phyloP scores from a whole-genome alignment of 805 yeast genomes.

The Cyberlindnera bimundalis region DNA sequence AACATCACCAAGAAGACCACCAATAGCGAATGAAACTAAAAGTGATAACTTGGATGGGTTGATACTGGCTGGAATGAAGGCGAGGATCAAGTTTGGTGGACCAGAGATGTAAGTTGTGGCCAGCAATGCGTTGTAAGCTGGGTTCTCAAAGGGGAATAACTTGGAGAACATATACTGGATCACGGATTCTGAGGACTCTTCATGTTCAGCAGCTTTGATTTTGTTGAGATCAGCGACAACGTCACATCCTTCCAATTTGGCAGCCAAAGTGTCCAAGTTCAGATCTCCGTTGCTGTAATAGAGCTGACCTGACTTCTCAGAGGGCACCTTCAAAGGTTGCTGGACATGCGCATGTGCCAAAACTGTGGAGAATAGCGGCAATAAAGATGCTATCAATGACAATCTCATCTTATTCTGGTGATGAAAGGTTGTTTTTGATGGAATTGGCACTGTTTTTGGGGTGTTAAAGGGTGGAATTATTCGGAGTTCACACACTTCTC shows the following conservation, averaged over 20 bases:
- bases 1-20: constrained; percentile 73
- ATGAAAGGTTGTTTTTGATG: background rate
- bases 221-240: constrained; percentile 40
- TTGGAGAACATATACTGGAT: constrained; percentile 39
- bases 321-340: background rate
- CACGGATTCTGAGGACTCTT: constrained; percentile 25
- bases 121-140: constrained; percentile 58
- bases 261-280: constrained; percentile 36
- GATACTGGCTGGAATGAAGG: constrained; percentile 54
- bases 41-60: constrained; percentile 47
- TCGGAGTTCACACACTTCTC: no score
- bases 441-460: background rate
- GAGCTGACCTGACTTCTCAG: constrained; percentile 12
- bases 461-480: no score
- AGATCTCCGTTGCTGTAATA: constrained; percentile 41
- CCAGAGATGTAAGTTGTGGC: constrained; percentile 65
- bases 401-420: constrained; percentile 4
- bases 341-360: constrained; percentile 2
- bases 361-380: background rate
- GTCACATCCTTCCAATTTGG: constrained; percentile 32
- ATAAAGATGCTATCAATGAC: background rate
- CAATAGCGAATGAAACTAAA: constrained; percentile 70
- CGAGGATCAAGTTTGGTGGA: constrained; percentile 56
- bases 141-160: constrained; percentile 47
- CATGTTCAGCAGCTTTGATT: constrained; percentile 27